Evolutionary conservation across 2,329 filamentous ascomycete genomes (phyloP).

Genomic region (Podosphaera xanthii): DNA sequence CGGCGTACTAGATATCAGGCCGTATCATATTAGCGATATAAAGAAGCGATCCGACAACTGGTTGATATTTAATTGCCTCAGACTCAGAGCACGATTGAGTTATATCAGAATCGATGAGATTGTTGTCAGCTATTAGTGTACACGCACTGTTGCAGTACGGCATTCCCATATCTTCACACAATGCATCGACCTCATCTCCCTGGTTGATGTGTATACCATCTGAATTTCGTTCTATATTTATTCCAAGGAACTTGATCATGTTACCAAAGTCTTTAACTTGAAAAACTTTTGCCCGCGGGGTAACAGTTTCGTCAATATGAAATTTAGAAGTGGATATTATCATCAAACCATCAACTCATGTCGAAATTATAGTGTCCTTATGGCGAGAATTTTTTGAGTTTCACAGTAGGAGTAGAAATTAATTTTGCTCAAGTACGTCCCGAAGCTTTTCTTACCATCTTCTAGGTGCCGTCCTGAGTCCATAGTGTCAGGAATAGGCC

Average conservation of each 20-base stretch:
- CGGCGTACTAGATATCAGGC: not conserved
- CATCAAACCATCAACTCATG: no score
- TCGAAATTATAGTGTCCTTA: no score
- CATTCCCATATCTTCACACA: not conserved
- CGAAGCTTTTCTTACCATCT: no score
- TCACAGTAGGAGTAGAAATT: no score
- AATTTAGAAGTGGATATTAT: no score
- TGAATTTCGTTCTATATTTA: not conserved
- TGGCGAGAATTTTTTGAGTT: no score
- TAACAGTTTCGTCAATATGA: no score
- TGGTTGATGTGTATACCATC: not conserved
- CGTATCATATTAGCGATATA: not conserved
- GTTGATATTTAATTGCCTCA: not conserved
- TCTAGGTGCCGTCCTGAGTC: no score
- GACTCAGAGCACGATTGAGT: not conserved
- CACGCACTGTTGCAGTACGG: not conserved
- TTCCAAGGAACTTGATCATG: not conserved
- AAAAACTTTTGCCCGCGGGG: no score
- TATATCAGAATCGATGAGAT: not conserved
- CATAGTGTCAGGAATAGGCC: no score
- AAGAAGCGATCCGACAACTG: not conserved
- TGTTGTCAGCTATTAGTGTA: not conserved
- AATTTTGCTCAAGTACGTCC: no score
- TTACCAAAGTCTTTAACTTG: no score
- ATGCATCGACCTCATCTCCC: not conserved